Base-by-base conservation (phyloP, 192 early-diverging fungal genomes). In the Coemansia sp. region DNA sequence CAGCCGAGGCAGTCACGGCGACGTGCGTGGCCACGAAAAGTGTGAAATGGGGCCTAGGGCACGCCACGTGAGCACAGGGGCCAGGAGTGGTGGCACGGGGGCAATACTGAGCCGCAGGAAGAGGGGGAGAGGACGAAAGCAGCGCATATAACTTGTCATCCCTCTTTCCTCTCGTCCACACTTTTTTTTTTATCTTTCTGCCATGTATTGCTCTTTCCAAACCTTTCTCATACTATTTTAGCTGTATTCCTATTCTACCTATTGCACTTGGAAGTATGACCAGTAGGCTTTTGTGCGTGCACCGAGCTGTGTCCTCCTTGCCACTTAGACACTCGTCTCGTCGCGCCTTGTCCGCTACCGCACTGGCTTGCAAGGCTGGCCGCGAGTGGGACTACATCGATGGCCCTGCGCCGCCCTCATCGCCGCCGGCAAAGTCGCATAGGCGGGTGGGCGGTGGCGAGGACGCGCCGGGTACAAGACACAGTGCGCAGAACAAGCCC, bases 371-470 rank as follows among this genome's bases (percentile, higher is more conserved):
- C 52, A 79, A 79, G 69, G 50, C 77, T 13, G 77, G 77, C 0
- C 77, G 75, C 12, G 75, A 79, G 61, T 79, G 77, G 77, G 68
- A 79, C 53, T 79, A 79, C n/a, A 74, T 79, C 23, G 77, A 79
- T 36, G 72, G 77, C 2, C 64, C 70, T 3, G 45, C 39, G 36
- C 20, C 48, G 62, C 37, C 62, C 28, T 53, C 50, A 11, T 28
- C 26, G 12, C 28, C 26, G 3, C 28, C 59, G 38, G 26, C 59
- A 37, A 61, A 61, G 39, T 6, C 39, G 5, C 25, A 20, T 18
- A 59, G 38, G 57, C 57, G 33, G 35, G 8, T 23, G 57, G 20
- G 57, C n/a, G 26, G 50, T 6, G 50, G 50, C 14, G 50, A 33
- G 26, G 26, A 53, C 14, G 50, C 26, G 5, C 26, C 16, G 5